Base-by-base conservation (phyloP, 108 stramenopile species). In the Cylindrotheca closterium region DNA sequence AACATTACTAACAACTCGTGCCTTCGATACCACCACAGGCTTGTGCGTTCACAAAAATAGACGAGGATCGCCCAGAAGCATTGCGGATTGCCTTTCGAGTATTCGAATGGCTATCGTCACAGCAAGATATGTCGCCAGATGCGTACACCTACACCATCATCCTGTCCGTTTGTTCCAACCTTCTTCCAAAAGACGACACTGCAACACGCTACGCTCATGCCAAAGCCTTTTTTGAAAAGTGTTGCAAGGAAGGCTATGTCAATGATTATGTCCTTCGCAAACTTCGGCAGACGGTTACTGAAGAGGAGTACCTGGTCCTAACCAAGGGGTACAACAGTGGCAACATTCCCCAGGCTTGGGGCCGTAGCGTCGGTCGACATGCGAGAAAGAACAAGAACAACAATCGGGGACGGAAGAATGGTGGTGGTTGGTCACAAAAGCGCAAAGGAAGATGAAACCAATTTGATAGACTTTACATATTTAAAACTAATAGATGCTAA, bases 91-190 rank as follows among this genome's bases (percentile, higher is more conserved):
- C 92, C 47, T 93, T 93, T 69, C 85, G 87, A 18, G 83, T 86
- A n/a, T 93, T 86, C 73, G 81, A 90, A 10, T 88, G 87, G 88
- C 68, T 93, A 10, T 69, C 63, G 46, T 58, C 69, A 3, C 87
- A 88, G 53, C 63, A 63, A 23, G 82, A 88, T 47, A 88, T 93
- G 77, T 68, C 79, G 47, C 87, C 92, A 47, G 92, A 93, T 79
- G 85, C 92, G 0, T 93, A 93, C 65, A 93, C 92, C 1, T 93
- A 88, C 74, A 93, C 92, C 8, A 93, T 93, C 49, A 77, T 93
- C 48, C 76, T 93, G 1, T 93, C 92, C 8, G 92, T 93, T 18
- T 88, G 87, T 60, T 70, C 92, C 49, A 93, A 93, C 55, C 83
- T 93, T 30, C 72, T 93, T 62, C 87, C 87, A 15, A 77, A 80